Evolutionary conservation across 352 stramenopile species (phyloP), one percentile per base, ranked within the genome.

Genomic region (Halophytophthora batemanensis): DNA sequence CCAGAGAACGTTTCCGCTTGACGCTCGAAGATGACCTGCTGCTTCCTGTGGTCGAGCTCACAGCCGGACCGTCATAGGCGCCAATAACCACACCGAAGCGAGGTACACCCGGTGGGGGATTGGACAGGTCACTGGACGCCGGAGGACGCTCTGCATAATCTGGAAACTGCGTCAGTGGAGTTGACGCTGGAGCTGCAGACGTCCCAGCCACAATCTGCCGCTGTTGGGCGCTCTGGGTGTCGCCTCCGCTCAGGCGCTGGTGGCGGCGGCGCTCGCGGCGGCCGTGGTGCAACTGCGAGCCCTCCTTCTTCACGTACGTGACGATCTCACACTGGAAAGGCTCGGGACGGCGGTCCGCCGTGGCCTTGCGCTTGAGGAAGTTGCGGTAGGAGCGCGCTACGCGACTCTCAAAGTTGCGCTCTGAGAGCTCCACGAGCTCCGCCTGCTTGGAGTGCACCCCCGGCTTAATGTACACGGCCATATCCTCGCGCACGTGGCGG

Each of bases 361-460:
- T 13, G 14, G 62, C 57, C 55, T 87, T 88, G 53, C 75, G 72
- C 63, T 89, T 89, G 53, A 92, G 71, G 48, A 80, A 90, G 40
- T 92, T 92, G 39, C 74, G 76, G 61, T 86, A 90, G 23, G 75
- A 83, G 45, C 82, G 73, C 50, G 73, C 68, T 45, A 92, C 73
- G 25, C 82, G 79, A 15, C 59, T 61, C 50, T 87, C 74, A 53
- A 92, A 92, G 57, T 90, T 92, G 25, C 42, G 55, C 21, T 71
- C 52, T 10, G 62, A 74, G 53, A 92, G 69, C 46, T 83, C 60
- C 46, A 92, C 79, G 42, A 90, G 70, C 51, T 90, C 82, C n/a
- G 77, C 69, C 57, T 92, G 82, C 53, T 89, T 92, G 23, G 82
- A 90, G 61, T 90, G 79, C 38, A 79, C 73, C 2, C 75, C 75